Evolutionary conservation across 805 yeast species (phyloP).

Genomic region (Hanseniaspora osmophila): DNA sequence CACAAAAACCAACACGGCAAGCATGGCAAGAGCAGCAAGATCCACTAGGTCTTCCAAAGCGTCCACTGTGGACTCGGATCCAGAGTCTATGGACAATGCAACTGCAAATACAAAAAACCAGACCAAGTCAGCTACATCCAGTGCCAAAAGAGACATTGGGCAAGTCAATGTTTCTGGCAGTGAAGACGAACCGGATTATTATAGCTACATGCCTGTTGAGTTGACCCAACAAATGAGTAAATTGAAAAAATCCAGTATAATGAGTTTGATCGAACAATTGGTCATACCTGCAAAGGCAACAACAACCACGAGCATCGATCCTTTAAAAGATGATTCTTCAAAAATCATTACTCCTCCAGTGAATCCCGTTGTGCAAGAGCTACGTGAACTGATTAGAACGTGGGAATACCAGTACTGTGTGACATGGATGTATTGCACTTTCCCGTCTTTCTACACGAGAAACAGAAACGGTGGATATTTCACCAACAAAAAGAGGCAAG

Average conservation of each 20-base stretch:
- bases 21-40: no score
- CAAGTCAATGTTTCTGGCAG: neutral
- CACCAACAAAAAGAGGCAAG: neutral
- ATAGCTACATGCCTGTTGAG: neutral
- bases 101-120: neutral
- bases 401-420: slow-evolving; percentile 23
- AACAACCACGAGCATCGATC: neutral
- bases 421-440: slow-evolving; percentile 22
- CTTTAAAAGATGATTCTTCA: neutral
- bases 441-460: slow-evolving; percentile 16
- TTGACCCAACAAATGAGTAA: slow-evolving; percentile 1
- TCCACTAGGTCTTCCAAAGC: slow-evolving; percentile 2
- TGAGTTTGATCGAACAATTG: no score
- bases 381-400: slow-evolving; percentile 6
- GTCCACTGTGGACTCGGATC: neutral
- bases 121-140: no score
- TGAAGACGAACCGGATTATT: neutral
- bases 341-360: neutral
- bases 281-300: no score
- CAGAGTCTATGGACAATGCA: neutral
- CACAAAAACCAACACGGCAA: no score
- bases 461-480: slow-evolving; percentile 2
- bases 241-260: slow-evolving; percentile 1
- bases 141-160: neutral
- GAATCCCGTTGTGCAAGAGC: neutral